Base-by-base conservation (phyloP, 2,329 filamentous ascomycete genomes). In the Canariomyces notabilis region DNA sequence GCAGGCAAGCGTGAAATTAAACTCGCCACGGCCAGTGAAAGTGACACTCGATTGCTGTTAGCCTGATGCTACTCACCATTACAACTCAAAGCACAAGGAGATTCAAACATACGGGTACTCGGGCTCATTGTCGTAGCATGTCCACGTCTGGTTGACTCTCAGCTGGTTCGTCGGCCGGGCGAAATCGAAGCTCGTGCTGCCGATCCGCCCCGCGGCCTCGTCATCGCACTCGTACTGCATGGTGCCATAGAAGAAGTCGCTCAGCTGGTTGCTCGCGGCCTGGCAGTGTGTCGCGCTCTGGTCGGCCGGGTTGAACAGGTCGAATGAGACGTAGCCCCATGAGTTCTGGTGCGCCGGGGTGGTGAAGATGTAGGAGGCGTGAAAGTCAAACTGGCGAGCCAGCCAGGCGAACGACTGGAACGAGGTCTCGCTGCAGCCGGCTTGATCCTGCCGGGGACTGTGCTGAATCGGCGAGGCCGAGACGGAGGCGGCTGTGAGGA, bases 271-370 rank as follows among this genome's bases (percentile, higher is more conserved):
- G 59, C 71, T 76, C 16, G 52, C 12, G 36, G 63, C 71, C 21
- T 50, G 52, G 68, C 75, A 78, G 22, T 50, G 39, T 5, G 54
- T 26, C 42, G 41, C 36, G 7, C 64, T 59, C 32, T 61, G 52
- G 31, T 74, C 54, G 23, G 65, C 71, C 12, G 68, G 63, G 67
- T 76, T 77, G 44, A 60, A 56, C n/a, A 77, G 62, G 50, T 69
- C 72, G 64, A 78, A 78, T 58, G 63, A 65, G 50, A 72, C 67
- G 48, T 66, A 65, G 39, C 74, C 75, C 60, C 61, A 67, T 2
- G 67, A 67, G 58, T 70, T 72, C 52, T 76, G 72, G 62, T 78
- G 75, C 3, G 74, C 64, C 0, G 75, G 74, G 2, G 72, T 77
- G 14, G 65, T 66, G 65, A 75, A 77, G 57, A 64, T 60, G 59